Conservation (phyloP, 2,329 filamentous ascomycete genomes). For the Dothiorella sarmentorum region DNA sequence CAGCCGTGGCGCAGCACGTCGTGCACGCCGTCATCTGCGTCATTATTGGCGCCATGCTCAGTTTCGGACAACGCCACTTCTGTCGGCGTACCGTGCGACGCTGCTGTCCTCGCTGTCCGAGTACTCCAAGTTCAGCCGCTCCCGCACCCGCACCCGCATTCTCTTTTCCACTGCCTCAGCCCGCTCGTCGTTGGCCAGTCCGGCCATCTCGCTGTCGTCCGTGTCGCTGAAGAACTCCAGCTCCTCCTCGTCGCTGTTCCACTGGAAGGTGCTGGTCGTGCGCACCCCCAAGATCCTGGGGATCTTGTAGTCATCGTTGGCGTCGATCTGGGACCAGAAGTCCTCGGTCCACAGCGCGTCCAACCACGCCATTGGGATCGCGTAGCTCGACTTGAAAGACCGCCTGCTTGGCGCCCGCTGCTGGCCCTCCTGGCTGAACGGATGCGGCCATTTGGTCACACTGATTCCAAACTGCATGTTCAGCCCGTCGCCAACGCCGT, state of each 20-base stretch:
- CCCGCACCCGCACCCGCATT: background rate
- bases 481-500: constrained; percentile 11
- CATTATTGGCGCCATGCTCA: constrained; percentile 2
- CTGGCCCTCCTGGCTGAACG: constrained; percentile 8
- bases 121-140: background rate
- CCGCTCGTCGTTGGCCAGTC: background rate
- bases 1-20: constrained; percentile 18
- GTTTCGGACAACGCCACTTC: constrained; percentile 11
- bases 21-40: background rate
- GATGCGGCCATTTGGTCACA: constrained; percentile 17
- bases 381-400: constrained; percentile 9
- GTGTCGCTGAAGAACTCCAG: constrained; percentile 14
- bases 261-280: background rate
- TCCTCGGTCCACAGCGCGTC: constrained; percentile 2
- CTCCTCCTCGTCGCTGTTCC: constrained; percentile 5
- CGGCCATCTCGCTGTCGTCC: background rate
- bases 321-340: constrained; percentile 12
- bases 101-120: constrained; percentile 12
- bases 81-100: constrained; percentile 1
- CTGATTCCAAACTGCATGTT: constrained; percentile 15
- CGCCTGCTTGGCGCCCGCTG: constrained; percentile 9
- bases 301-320: background rate
- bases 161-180: background rate
- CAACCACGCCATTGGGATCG: constrained; percentile 17
- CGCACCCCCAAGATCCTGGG: constrained; percentile 9